Evolutionary conservation across 139 green algal species (phyloP), one percentile per base, ranked within the genome.

Genomic region (Coelastrella sp.): DNA sequence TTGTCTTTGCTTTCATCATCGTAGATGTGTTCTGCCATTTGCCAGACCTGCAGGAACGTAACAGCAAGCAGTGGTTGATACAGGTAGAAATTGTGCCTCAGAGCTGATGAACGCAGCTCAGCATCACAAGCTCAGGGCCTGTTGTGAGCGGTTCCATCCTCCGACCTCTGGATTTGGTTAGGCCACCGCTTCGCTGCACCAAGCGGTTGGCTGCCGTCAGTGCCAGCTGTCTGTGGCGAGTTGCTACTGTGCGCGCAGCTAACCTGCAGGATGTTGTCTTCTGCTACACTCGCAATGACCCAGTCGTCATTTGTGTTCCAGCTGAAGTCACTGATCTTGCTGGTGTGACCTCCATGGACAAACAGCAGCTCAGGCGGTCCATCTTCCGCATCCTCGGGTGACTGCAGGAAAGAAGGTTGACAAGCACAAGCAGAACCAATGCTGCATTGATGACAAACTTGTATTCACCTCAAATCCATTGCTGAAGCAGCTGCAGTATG

Each of bases 241-340:
- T 6, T 76, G 16, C 17, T 76, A 3, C 16, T 22, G 4, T 10
- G 66, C 3, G 7, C 20, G 7, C 11, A 11, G 6, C 3, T 57
- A 32, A 97, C 95, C 96, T 99, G 98, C 92, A 99, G 93, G 80
- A 99, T 99, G 95, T 99, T 99, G 94, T 99, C 98, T 92, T 99
- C 98, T 10, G 98, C 98, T 74, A 99, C 98, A 65, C 93, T 98
- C 5, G 98, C 96, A 22, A 99, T 82, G 78, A 99, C 97, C 98
- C 98, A 99, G 85, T 99, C 97, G 85, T 98, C 95, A 68, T 94
- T 94, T 47, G 93, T 86, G 91, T 99, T 99, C 97, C 97, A 99
- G 2, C 96, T 93, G 90, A 99, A 99, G 95, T 99, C 98, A 10
- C 95, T 98, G 32, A 99, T 95, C 90, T 98, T 98, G 90, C 93